Evolutionary conservation across 1,139 yeast species (phyloP).

Genomic region (Nakaseomyces nivariensis): DNA sequence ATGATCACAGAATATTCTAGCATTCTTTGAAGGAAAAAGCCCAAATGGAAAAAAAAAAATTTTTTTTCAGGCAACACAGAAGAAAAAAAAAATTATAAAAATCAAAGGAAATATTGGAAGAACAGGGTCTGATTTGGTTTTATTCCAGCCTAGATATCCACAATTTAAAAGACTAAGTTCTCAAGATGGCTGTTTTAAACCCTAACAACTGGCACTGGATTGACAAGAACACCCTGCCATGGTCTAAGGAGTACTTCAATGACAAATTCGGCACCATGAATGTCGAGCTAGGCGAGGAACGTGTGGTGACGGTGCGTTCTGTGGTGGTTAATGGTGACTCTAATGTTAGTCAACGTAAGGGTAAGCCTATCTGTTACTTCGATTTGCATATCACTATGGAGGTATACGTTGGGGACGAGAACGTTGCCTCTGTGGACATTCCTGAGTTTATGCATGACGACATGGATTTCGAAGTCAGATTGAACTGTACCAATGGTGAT

Average conservation of each 20-base stretch:
- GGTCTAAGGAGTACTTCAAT: slow-evolving; percentile 56
- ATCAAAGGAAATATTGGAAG: too few relatives aligned
- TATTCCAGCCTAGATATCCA: too few relatives aligned
- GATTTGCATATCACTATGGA: slow-evolving; percentile 49
- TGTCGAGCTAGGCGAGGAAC: slow-evolving; percentile 32
- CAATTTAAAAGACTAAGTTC: neutral
- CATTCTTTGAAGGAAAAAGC: neutral
- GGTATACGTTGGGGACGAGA: slow-evolving; percentile 32
- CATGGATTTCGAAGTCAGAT: slow-evolving; percentile 47
- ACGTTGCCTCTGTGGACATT: slow-evolving; percentile 36
- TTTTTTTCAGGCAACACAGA: neutral
- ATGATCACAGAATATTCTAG: slow-evolving; percentile 1
- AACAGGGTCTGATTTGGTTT: too few relatives aligned
- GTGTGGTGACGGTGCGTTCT: slow-evolving; percentile 30
- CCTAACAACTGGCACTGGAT: slow-evolving; percentile 92
- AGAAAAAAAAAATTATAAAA: neutral
- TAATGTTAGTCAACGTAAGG: slow-evolving; percentile 74
- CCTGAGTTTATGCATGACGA: slow-evolving; percentile 73
- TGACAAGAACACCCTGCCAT: slow-evolving; percentile 66
- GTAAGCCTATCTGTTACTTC: slow-evolving; percentile 64
- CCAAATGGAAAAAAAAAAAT: neutral
- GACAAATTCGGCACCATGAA: slow-evolving; percentile 35
- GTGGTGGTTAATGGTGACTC: slow-evolving; percentile 57
- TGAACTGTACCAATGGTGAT: neutral
- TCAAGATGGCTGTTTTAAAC: slow-evolving; percentile 60